Evolutionary conservation across 2,329 filamentous ascomycete species (phyloP), one percentile per base, ranked within the genome.

Genomic region (Venturia pyrina): DNA sequence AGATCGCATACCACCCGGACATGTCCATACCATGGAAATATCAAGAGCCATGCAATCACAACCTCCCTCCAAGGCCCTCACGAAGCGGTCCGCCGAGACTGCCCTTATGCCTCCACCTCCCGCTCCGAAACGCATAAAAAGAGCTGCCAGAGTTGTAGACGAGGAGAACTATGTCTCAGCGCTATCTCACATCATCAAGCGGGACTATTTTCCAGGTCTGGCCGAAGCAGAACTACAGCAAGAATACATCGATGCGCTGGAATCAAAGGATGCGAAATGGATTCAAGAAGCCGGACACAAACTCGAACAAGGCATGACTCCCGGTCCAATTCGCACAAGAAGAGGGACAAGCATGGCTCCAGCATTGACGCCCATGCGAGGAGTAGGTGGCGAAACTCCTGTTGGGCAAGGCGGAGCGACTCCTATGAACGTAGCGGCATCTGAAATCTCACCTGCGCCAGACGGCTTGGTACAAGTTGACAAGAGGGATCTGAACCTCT

Each of bases 171-270:
- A 99, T 76, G 95, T 91, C 1, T 87, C 92, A 66, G 89, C 90
- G 0, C 82, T 99, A 37, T 96, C 93, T 0, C 89, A 95, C 70
- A 98, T 99, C 73, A 96, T 99, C 69, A 91, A 91, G 11, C 87
- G 95, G 69, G 95, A 99, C 80, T 99, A 96, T 80, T 99, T 98
- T 72, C 95, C 95, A 0, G 95, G 93, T 0, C 82, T 99, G 0
- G 80, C 93, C 5, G 92, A 98, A 75, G 88, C 87, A 17, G 87
- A 96, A 71, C 89, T 88, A 0, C 92, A 97, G 75, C 88, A 92
- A 74, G 95, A 99, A 72, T 98, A 97, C 71, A 81, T 99, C 40
- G 89, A 96, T 72, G 95, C 95, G 0, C 78, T 98, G 10, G 92
- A 96, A 10, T 96, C 93, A 19, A 89, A 89, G 66, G 88, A 99